Percentiles rank a stretch among this genome's conserved stretches.
These are phyloP conservation scores for Cucurbita pepo DNA, from an alignment of 306 rosid genomes.

Conservation along the genomic window DNA sequence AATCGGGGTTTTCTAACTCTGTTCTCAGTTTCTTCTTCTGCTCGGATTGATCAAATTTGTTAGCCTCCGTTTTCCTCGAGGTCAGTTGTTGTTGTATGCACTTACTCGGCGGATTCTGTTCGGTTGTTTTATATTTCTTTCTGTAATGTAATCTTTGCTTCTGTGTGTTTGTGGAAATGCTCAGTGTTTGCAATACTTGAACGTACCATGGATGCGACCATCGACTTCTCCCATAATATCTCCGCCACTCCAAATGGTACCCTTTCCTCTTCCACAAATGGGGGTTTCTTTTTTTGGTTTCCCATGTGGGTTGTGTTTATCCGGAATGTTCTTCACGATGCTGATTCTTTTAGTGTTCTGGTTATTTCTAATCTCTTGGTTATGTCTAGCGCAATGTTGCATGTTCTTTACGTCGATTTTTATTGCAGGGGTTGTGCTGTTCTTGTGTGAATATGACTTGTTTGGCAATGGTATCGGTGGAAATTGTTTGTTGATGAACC, in stretches of 20 bases:
- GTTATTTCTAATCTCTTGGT: not conserved
- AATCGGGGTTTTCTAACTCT: not conserved
- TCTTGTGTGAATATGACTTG: not conserved
- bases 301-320: not conserved
- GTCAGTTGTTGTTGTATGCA: not conserved
- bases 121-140: not conserved
- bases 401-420: not conserved
- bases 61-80: not conserved
- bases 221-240: constrained; percentile 12
- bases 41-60: not conserved
- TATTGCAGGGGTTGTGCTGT: not conserved
- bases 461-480: not conserved
- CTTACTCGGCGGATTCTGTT: not conserved
- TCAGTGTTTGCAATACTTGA: constrained; percentile 8
- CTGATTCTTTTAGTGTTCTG: not conserved
- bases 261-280: not conserved
- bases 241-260: constrained; percentile 6
- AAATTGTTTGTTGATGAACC: not conserved
- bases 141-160: not conserved
- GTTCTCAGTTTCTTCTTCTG: not conserved
- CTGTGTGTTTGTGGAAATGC: not conserved
- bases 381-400: not conserved
- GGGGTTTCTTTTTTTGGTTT: not conserved
- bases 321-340: not conserved
- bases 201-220: constrained; percentile 24